Conservation (phyloP, 257 asterid genomes). For the Verbena officinalis region DNA sequence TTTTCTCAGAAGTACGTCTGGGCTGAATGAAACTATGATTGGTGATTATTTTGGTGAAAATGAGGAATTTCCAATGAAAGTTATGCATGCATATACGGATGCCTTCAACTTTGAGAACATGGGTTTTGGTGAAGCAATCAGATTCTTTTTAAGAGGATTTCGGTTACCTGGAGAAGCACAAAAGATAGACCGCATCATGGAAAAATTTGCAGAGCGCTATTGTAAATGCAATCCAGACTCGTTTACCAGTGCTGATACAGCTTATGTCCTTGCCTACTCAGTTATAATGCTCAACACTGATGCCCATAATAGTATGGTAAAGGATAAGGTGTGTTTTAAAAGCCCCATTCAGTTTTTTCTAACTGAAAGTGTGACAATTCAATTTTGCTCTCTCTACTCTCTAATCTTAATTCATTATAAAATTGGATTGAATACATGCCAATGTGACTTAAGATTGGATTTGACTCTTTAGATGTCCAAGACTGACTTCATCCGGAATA, state of each 20-base stretch:
- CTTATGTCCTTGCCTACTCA: conserved; percentile 74
- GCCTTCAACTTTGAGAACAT: conserved; percentile 61
- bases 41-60: conserved; percentile 78
- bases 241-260: conserved; percentile 73
- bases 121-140: conserved; percentile 71
- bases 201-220: conserved; percentile 76
- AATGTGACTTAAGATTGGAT: conserved; percentile 35
- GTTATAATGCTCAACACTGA: conserved; percentile 78
- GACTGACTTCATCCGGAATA: conserved; percentile 72
- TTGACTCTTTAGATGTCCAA: conserved; percentile 57
- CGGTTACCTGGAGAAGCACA: conserved; percentile 79
- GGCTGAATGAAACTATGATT: conserved; percentile 61
- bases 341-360: conserved; percentile 10
- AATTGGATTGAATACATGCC: conserved; percentile 3
- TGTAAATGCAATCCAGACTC: conserved; percentile 70
- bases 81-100: conserved; percentile 78
- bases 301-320: conserved; percentile 74
- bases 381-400: neutral
- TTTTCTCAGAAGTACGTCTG: conserved; percentile 60
- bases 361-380: neutral
- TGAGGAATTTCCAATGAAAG: conserved; percentile 67
- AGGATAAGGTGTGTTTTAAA: conserved; percentile 57
- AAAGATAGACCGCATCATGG: conserved; percentile 76
- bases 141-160: conserved; percentile 67
- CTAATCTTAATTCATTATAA: neutral